Conservation (phyloP, 495 filamentous ascomycete species). For the Bathelium albidoporum region DNA sequence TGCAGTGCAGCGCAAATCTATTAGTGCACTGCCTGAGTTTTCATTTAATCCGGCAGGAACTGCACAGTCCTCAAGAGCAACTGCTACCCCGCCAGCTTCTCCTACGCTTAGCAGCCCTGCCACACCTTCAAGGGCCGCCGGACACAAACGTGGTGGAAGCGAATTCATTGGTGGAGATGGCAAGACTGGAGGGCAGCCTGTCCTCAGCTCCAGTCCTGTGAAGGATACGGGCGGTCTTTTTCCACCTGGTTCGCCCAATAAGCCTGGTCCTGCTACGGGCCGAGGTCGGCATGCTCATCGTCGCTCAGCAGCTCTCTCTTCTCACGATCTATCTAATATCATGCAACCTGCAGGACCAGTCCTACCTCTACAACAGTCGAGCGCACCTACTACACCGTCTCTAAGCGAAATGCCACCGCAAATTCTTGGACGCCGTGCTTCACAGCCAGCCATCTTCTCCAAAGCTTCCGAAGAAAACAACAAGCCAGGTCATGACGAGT, state of each 20-base stretch:
- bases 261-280: conserved; percentile 36
- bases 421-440: background rate
- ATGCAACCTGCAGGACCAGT: conserved; percentile 46
- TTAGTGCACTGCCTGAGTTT: conserved; percentile 29
- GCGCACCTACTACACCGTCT: conserved; percentile 55
- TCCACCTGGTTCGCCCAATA: conserved; percentile 36
- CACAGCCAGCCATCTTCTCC: background rate
- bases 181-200: conserved; percentile 43
- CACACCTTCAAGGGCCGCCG: conserved; percentile 37
- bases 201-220: conserved; percentile 53
- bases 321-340: conserved; percentile 66
- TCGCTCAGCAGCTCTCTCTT: conserved; percentile 79
- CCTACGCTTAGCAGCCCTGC: conserved; percentile 19
- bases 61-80: conserved; percentile 9
- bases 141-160: conserved; percentile 64
- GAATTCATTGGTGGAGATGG: conserved; percentile 72
- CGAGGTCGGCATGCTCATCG: conserved; percentile 72
- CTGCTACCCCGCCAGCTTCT: conserved; percentile 22
- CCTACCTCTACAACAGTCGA: conserved; percentile 41
- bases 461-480: conserved; percentile 5
- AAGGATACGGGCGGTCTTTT: conserved; percentile 49
- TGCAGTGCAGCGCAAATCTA: conserved; percentile 19
- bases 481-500: background rate
- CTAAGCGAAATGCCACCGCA: background rate
- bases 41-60: conserved; percentile 27